Conservation (phyloP, 208 protist genomes). For the Trypanosoma avium region DNA sequence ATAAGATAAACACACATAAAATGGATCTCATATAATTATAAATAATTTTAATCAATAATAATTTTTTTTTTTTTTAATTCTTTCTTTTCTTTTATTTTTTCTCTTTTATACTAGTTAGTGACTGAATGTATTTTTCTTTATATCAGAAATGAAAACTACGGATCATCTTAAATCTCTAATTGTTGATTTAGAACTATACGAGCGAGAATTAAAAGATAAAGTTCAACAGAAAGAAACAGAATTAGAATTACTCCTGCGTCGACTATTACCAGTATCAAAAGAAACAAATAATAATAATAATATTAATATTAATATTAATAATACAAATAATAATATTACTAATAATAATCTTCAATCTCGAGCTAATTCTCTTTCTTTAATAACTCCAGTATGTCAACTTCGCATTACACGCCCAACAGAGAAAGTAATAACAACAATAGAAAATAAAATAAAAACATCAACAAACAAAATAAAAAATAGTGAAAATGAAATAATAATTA, state of each 20-base stretch:
- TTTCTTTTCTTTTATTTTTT: neutral
- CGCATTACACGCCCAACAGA: neutral
- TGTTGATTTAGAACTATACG: slow-evolving; percentile 19
- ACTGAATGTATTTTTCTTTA: neutral
- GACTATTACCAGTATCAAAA: neutral
- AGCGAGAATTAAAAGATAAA: slow-evolving; percentile 21
- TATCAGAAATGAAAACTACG: slow-evolving; percentile 16
- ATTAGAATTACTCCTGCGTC: slow-evolving; percentile 18
- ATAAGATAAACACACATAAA: too few relatives aligned
- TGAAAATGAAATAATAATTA: too few relatives aligned
- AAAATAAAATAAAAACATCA: too few relatives aligned
- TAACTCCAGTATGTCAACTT: neutral
- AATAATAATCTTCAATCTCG: too few relatives aligned
- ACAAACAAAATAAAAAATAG: too few relatives aligned
- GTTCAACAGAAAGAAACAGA: slow-evolving; percentile 33
- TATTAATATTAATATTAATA: neutral
- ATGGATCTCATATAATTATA: too few relatives aligned
- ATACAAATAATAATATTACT: neutral
- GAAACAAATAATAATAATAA: neutral
- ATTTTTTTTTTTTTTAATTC: neutral
- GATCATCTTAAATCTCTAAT: slow-evolving; percentile 30
- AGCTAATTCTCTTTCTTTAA: neutral
- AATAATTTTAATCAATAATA: too few relatives aligned
- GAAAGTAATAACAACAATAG: too few relatives aligned
- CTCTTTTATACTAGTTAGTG: neutral